Evolutionary conservation across 176 grass and related monocot genomes (phyloP).

Genomic region (Hordeum marinum): DNA sequence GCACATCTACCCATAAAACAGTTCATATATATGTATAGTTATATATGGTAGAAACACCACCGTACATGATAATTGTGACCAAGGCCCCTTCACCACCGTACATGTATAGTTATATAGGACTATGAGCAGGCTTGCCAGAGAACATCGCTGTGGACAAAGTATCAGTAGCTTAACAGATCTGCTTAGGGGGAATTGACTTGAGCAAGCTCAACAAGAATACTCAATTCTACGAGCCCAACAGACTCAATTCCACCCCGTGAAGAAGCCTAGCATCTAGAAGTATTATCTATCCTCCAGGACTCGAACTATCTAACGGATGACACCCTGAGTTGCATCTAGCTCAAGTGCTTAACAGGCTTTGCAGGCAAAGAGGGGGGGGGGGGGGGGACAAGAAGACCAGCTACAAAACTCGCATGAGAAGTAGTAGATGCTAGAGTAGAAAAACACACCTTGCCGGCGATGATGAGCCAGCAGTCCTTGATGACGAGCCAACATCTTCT

Average conservation of each 20-base stretch:
- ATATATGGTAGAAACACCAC: no score
- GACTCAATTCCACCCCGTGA: background rate
- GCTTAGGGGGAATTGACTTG: background rate
- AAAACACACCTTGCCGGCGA: background rate
- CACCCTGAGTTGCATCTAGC: background rate
- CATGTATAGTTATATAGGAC: background rate
- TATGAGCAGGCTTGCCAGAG: background rate
- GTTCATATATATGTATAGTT: no score
- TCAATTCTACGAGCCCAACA: background rate
- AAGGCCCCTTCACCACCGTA: no score
- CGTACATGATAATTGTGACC: no score
- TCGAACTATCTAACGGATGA: background rate
- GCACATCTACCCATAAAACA: no score
- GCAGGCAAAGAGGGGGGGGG: background rate
- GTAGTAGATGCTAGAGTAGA: background rate
- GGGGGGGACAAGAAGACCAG: background rate
- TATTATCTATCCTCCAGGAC: background rate
- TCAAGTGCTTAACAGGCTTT: background rate
- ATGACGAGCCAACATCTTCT: constrained; percentile 66
- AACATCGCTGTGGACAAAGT: background rate
- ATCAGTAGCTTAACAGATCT: background rate
- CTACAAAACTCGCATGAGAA: background rate
- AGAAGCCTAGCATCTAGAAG: background rate
- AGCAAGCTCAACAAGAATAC: background rate
- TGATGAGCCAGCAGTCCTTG: constrained; percentile 27